Evolutionary conservation across 345 rosid species (phyloP).

Genomic region (Clausena lansium): DNA sequence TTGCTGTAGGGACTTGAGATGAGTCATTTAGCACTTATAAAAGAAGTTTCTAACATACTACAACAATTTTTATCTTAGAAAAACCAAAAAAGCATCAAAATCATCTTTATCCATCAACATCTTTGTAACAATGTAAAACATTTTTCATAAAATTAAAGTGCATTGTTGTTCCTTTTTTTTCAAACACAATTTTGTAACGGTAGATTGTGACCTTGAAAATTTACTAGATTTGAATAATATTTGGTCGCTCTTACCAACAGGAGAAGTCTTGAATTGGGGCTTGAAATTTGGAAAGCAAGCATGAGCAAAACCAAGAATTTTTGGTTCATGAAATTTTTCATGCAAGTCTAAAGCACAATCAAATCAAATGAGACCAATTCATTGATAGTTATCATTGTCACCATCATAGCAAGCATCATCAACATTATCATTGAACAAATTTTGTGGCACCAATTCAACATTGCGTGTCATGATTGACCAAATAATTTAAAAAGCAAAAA

Average conservation of each 20-base stretch:
- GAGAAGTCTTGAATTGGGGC: not conserved
- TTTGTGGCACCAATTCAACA: not conserved
- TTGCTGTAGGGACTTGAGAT: too few species aligned
- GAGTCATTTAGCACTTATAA: too few species aligned
- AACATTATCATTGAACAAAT: conserved; percentile 9
- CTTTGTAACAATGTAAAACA: too few species aligned
- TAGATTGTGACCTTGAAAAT: too few species aligned
- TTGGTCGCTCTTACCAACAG: not conserved
- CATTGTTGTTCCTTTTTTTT: not conserved
- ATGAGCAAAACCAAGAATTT: not conserved
- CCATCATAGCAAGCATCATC: conserved; percentile 20
- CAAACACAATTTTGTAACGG: not conserved
- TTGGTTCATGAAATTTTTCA: not conserved
- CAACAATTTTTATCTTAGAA: too few species aligned
- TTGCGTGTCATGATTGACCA: conserved; percentile 9
- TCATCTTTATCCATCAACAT: not conserved
- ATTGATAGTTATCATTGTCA: conserved; percentile 1
- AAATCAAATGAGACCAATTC: not conserved
- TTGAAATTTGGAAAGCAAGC: not conserved
- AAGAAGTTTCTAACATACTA: too few species aligned
- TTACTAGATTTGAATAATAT: not conserved
- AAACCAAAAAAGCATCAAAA: not conserved
- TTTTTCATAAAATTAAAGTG: not conserved
- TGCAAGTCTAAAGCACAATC: conserved; percentile 19
- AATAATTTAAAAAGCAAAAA: not conserved